phyloP scores from a whole-genome alignment of 2,329 filamentous ascomycete genomes.

The Domatiomyces catenatus region DNA sequence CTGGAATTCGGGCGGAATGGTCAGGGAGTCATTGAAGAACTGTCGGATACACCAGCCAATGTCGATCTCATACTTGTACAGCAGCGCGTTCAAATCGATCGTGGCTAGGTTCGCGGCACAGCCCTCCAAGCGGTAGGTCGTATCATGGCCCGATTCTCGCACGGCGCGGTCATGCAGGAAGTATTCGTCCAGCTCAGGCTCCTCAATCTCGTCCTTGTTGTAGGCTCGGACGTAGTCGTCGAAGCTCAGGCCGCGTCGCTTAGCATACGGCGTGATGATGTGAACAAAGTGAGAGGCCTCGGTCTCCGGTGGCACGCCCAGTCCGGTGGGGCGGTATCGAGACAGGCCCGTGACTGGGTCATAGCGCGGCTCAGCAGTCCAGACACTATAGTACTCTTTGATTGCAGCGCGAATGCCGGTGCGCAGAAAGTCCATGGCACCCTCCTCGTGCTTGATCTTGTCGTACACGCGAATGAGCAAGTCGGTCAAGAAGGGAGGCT shows the following conservation, averaged over 20 bases:
- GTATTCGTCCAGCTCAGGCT: conserved; percentile 86
- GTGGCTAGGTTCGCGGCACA: conserved; percentile 80
- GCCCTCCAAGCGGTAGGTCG: conserved; percentile 79
- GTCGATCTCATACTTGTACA: conserved; percentile 96
- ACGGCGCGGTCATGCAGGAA: conserved; percentile 93
- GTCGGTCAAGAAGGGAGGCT: conserved; percentile 92
- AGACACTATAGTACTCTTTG: conserved; percentile 88
- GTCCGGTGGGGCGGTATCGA: conserved; percentile 66
- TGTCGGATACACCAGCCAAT: conserved; percentile 75
- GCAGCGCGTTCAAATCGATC: conserved; percentile 80
- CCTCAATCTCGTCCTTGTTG: conserved; percentile 58
- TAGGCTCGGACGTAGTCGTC: conserved; percentile 77
- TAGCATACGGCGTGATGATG: conserved; percentile 62
- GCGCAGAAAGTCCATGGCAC: conserved; percentile 64
- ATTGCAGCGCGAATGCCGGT: conserved; percentile 76
- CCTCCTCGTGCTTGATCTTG: conserved; percentile 73
- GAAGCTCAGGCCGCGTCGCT: conserved; percentile 72
- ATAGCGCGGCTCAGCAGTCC: conserved; percentile 62
- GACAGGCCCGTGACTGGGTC: conserved; percentile 68
- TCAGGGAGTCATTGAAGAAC: conserved; percentile 66
- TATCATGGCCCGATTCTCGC: conserved; percentile 92
- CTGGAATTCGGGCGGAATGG: conserved; percentile 71
- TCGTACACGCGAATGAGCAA: conserved; percentile 93
- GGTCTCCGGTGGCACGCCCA: conserved; percentile 81
- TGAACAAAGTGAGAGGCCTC: conserved; percentile 78